A percentile compares a stretch with the other conserved stretches of the same genome.
Evolutionary conservation across 2,329 filamentous ascomycete species (phyloP).

Genomic region (Cercospora citrullina): DNA sequence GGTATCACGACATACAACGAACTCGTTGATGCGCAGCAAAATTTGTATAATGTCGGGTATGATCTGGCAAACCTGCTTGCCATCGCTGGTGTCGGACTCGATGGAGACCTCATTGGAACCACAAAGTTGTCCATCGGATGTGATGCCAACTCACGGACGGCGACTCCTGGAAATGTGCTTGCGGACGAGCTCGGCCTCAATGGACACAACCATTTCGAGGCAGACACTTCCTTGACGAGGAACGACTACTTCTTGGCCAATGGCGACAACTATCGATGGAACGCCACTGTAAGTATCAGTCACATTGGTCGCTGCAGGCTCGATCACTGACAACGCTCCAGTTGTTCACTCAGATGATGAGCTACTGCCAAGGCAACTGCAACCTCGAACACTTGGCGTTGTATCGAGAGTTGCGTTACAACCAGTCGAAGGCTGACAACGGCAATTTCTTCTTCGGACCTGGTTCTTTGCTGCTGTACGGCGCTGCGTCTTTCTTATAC

Average conservation of each 20-base stretch:
- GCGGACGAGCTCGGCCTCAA: slow-evolving; percentile 43
- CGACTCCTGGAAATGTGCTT: slow-evolving; percentile 31
- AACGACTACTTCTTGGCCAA: slow-evolving; percentile 41
- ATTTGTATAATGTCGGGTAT: slow-evolving; percentile 47
- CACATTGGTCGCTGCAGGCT: neutral
- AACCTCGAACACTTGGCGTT: slow-evolving; percentile 34
- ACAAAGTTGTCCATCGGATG: slow-evolving; percentile 45
- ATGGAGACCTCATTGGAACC: slow-evolving; percentile 31
- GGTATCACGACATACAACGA: slow-evolving; percentile 44
- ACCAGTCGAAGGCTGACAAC: slow-evolving; percentile 42
- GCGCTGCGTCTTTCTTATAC: slow-evolving; percentile 46
- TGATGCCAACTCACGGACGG: slow-evolving; percentile 44
- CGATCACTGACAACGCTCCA: neutral
- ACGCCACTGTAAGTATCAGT: slow-evolving; percentile 31
- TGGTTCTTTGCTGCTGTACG: slow-evolving; percentile 41
- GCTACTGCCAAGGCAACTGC: slow-evolving; percentile 40
- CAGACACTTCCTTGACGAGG: slow-evolving; percentile 43
- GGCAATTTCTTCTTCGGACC: slow-evolving; percentile 47
- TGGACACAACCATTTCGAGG: slow-evolving; percentile 47
- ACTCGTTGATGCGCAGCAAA: slow-evolving; percentile 45
- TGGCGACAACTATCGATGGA: slow-evolving; percentile 42
- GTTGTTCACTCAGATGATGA: slow-evolving; percentile 41
- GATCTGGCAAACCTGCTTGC: slow-evolving; percentile 43
- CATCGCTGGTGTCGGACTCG: slow-evolving; percentile 23
- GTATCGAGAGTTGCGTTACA: slow-evolving; percentile 43